Evolutionary conservation across 768 basidiomycete genomes (phyloP).

Genomic region (Kwoniella dejecticola): DNA sequence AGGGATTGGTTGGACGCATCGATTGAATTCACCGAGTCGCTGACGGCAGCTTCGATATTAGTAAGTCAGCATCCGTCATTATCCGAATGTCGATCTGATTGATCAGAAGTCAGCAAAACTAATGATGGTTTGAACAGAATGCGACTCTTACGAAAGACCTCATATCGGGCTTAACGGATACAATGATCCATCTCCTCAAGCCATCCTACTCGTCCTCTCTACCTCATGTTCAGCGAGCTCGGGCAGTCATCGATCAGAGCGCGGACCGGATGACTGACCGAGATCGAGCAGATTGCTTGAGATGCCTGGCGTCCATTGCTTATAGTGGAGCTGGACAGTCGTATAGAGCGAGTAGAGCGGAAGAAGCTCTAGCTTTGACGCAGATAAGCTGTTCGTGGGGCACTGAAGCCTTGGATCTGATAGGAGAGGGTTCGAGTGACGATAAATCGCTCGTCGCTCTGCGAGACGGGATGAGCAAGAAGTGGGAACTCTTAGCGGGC

Average conservation of each 20-base stretch:
- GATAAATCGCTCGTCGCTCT: slow-evolving; percentile 39
- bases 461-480: slow-evolving; percentile 64
- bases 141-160: slow-evolving; percentile 11
- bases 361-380: slow-evolving; percentile 69
- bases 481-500: slow-evolving; percentile 80
- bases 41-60: slow-evolving; percentile 9
- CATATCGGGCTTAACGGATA: slow-evolving; percentile 22
- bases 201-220: slow-evolving; percentile 1
- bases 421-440: neutral
- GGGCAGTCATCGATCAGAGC: neutral
- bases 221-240: slow-evolving; percentile 1
- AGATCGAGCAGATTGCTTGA: slow-evolving; percentile 43
- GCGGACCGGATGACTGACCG: neutral
- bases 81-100: no score
- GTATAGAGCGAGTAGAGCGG: slow-evolving; percentile 67
- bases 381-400: slow-evolving; percentile 66
- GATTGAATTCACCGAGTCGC: slow-evolving; percentile 20
- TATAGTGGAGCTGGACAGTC: slow-evolving; percentile 57
- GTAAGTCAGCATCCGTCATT: slow-evolving; percentile 9
- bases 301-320: slow-evolving; percentile 45
- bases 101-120: no score
- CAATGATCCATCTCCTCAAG: slow-evolving; percentile 18
- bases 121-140: neutral
- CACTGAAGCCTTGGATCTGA: slow-evolving; percentile 58
- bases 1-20: slow-evolving; percentile 1